Conservation (phyloP, 331 rosid genomes). For the Cucumis variabilis region DNA sequence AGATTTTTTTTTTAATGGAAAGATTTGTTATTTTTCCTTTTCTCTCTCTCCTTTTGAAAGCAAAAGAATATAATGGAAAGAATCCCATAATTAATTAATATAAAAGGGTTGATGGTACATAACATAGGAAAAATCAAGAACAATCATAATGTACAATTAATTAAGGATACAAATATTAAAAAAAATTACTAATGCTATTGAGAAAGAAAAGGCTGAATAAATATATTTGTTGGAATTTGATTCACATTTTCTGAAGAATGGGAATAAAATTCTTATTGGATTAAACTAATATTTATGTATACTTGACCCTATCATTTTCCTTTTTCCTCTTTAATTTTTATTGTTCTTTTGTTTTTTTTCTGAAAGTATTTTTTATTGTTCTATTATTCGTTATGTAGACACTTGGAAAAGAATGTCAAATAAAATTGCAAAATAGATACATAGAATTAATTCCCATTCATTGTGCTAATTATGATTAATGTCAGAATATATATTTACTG, state of each 20-base stretch:
- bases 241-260: background rate
- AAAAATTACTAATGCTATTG: background rate
- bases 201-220: background rate
- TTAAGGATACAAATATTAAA: background rate
- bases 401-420: constrained; percentile 2
- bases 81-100: background rate
- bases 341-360: no score
- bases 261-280: constrained; percentile 11
- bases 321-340: background rate
- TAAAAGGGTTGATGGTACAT: background rate
- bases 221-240: background rate
- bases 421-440: background rate
- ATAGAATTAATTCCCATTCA: constrained; percentile 1
- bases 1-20: background rate
- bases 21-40: no score
- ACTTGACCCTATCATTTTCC: background rate
- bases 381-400: constrained; percentile 4
- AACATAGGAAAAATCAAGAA: constrained; percentile 16
- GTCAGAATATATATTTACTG: background rate
- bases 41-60: background rate
- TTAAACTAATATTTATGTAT: background rate
- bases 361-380: background rate
- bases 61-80: background rate
- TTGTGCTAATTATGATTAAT: background rate
- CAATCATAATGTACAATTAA: background rate